Base-by-base conservation (phyloP, 2,329 filamentous ascomycete genomes). In the Arthrocladium fulminans region DNA sequence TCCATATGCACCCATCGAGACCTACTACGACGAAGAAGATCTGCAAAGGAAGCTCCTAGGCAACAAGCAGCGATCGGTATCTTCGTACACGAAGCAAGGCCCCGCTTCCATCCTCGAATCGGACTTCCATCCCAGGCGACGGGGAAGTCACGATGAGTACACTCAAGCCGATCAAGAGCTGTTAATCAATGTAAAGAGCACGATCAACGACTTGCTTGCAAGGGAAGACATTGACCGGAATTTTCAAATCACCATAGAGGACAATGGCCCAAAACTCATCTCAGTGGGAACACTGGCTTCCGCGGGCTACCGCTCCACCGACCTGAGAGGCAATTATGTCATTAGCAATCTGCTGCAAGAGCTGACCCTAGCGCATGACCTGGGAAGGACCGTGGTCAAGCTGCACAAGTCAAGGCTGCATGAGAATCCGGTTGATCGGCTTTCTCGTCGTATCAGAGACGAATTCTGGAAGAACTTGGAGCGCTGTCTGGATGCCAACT, bases 171-270 rank as follows among this genome's bases (percentile, higher is more conserved):
- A 84, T 49, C 85, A 87, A 52, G 84, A 83, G 57, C 95, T 94
- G 67, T 76, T 94, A 30, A 81, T 97, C 64, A 79, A 92, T 59
- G 89, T 97, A 60, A 84, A 94, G 42, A 73, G 80, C 19, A 96
- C 89, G 0, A 75, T 95, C 49, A 77, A 88, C 61, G 83, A 79
- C 51, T 74, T 98, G 38, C 75, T 88, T 53, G 79, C 80, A 30
- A 84, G 90, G 57, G 92, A 98, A 66, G 92, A 98, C 62, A 94
- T 89, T 24, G 89, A 98, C 67, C 75, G 79, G 49, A 96, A 98
- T 67, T 86, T 88, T 75, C 89, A 97, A 67, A 98, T 98, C 65
- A 98, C 92, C 24, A 94, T 97, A 59, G 92, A 97, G 63, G 92
- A 98, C 68, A 78, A 80, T 55, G 92, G 92, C 0, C 90, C 92